Evolutionary conservation across 2,329 filamentous ascomycete species (phyloP).

Genomic region (Calonectria pauciramosa): DNA sequence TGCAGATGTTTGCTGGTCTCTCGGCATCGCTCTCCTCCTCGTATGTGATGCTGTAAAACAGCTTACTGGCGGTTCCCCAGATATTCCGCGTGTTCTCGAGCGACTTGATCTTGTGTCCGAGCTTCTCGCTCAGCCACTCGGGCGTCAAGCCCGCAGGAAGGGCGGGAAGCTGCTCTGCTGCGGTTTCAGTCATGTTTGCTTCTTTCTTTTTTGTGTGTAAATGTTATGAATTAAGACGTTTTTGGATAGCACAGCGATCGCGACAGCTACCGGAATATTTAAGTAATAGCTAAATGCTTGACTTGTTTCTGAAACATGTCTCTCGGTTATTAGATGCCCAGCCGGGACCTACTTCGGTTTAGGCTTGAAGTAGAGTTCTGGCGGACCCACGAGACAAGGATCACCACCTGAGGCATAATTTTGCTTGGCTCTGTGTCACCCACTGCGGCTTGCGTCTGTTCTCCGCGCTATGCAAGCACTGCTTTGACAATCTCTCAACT

Average conservation of each 20-base stretch:
- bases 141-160: slow-evolving; percentile 39
- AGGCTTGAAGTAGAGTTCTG: neutral
- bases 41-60: slow-evolving; percentile 47
- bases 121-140: slow-evolving; percentile 41
- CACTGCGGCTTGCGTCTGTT: neutral
- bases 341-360: neutral
- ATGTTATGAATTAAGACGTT: neutral
- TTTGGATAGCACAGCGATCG: neutral
- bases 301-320: neutral
- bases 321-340: neutral
- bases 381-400: neutral
- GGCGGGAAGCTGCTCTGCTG: slow-evolving; percentile 37
- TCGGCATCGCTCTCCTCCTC: slow-evolving; percentile 37
- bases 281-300: neutral
- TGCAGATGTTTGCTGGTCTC: slow-evolving; percentile 43
- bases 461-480: neutral
- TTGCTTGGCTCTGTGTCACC: neutral
- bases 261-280: neutral
- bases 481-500: neutral
- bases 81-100: slow-evolving; percentile 43
- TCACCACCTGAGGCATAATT: neutral
- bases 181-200: neutral
- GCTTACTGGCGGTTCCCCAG: slow-evolving; percentile 47
- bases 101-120: slow-evolving; percentile 38
- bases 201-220: neutral